These are phyloP conservation scores for Geotrichum citri-aurantii DNA, from an alignment of 1,139 yeast species.

Conservation along the genomic window DNA sequence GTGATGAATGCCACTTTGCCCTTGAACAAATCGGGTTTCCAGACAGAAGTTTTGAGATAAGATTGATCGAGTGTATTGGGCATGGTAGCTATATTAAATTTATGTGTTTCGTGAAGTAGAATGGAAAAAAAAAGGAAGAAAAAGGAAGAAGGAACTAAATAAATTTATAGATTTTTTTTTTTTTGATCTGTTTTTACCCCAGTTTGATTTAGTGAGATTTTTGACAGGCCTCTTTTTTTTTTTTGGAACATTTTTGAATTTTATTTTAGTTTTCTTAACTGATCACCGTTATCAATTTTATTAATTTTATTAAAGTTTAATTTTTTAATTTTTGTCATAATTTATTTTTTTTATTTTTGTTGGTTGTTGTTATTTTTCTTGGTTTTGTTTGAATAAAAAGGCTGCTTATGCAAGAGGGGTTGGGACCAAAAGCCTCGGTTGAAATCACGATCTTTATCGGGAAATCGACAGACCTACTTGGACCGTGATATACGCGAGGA, in stretches of 20 bases:
- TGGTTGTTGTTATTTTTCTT: too few relatives aligned
- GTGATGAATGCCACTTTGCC: conserved; percentile 87
- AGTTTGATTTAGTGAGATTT: background rate
- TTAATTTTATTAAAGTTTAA: too few relatives aligned
- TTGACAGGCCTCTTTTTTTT: background rate
- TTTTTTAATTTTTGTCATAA: too few relatives aligned
- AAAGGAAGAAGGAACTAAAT: background rate
- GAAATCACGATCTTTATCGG: too few relatives aligned
- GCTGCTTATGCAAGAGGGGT: background rate
- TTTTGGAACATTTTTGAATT: too few relatives aligned
- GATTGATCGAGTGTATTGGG: conserved; percentile 18
- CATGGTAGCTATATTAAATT: conserved; percentile 3
- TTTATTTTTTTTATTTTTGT: too few relatives aligned
- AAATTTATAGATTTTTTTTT: too few relatives aligned
- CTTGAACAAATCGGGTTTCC: conserved; percentile 60
- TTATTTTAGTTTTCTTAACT: background rate
- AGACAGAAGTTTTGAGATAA: conserved; percentile 31
- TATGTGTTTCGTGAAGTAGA: background rate
- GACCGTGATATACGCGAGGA: too few relatives aligned
- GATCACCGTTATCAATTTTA: too few relatives aligned
- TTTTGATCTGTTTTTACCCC: too few relatives aligned
- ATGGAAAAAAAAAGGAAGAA: background rate
- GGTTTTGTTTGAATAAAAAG: too few relatives aligned
- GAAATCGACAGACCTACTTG: too few relatives aligned
- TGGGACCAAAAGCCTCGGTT: background rate